phyloP scores from a whole-genome alignment of 129 eudicot genomes.

The Artemisia argyi region DNA sequence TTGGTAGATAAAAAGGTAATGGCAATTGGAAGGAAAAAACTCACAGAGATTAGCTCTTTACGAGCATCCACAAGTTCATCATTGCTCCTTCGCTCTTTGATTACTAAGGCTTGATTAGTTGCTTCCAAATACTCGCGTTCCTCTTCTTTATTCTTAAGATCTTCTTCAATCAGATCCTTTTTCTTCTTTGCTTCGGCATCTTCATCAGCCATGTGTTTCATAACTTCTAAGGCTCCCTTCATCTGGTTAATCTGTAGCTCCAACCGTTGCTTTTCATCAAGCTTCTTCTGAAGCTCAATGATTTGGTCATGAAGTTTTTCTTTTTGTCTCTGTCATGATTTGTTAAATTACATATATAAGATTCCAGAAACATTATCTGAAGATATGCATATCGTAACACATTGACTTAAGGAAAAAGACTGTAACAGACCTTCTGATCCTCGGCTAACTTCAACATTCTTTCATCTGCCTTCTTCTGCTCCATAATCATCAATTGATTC shows the following conservation, averaged over 20 bases:
- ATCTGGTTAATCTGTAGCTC: constrained; percentile 47
- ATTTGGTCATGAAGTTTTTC: constrained; percentile 49
- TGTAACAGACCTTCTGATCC: constrained; percentile 27
- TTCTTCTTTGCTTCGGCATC: constrained; percentile 36
- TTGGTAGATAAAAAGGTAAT: too few species aligned
- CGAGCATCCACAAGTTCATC: constrained; percentile 77
- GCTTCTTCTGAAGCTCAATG: constrained; percentile 52
- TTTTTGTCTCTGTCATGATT: constrained; percentile 45
- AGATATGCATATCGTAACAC: constrained; percentile 4
- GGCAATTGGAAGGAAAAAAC: constrained; percentile 3
- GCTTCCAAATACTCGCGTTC: constrained; percentile 45
- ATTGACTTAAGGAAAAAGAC: not conserved
- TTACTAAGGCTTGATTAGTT: constrained; percentile 45
- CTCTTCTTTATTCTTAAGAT: constrained; percentile 55
- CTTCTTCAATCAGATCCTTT: constrained; percentile 29
- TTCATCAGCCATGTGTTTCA: constrained; percentile 48
- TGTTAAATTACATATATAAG: constrained; percentile 1
- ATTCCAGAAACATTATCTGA: constrained; percentile 9
- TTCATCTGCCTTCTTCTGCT: constrained; percentile 59
- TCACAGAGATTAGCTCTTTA: constrained; percentile 53
- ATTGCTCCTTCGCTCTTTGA: constrained; percentile 49
- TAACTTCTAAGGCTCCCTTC: constrained; percentile 58
- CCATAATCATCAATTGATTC: constrained; percentile 60
- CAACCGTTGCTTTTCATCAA: constrained; percentile 61
- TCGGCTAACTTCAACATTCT: constrained; percentile 46